Evolutionary conservation across 495 filamentous ascomycete genomes (phyloP).

Genomic region (Hamigera avellanea): DNA sequence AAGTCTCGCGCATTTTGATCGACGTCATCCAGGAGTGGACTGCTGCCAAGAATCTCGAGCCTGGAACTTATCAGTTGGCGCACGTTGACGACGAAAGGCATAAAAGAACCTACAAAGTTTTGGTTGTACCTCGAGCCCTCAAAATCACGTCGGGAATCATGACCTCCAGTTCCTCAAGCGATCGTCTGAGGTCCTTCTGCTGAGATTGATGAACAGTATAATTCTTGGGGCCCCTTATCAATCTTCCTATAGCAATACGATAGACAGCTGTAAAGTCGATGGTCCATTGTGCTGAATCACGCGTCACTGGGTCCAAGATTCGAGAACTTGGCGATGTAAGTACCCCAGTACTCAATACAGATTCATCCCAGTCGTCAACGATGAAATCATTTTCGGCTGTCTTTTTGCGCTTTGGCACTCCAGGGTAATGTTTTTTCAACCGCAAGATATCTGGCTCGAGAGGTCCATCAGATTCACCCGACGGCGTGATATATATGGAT

Average conservation of each 20-base stretch:
- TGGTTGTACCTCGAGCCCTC: conserved; percentile 3
- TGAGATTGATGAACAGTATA: not conserved
- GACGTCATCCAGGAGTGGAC: conserved; percentile 19
- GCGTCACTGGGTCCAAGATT: conserved; percentile 4
- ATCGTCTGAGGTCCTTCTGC: conserved; percentile 9
- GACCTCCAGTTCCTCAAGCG: conserved; percentile 8
- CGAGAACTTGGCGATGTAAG: conserved; percentile 1
- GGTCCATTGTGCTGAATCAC: conserved; percentile 15
- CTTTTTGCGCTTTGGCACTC: conserved; percentile 1
- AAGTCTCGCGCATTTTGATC: conserved; percentile 21
- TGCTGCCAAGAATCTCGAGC: conserved; percentile 17
- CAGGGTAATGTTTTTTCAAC: conserved; percentile 10
- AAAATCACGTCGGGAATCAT: not conserved
- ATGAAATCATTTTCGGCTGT: conserved; percentile 18
- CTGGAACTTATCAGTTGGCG: conserved; percentile 8
- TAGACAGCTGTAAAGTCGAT: conserved; percentile 23
- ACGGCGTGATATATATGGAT: conserved; percentile 16
- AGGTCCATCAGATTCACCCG: conserved; percentile 1
- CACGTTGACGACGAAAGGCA: too few species aligned
- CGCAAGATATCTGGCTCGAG: conserved; percentile 12
- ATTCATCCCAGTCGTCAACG: conserved; percentile 29
- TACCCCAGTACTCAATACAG: conserved; percentile 2
- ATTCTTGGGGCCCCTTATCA: conserved; percentile 1
- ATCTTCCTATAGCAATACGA: conserved; percentile 9
- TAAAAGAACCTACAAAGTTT: conserved; percentile 13